Percentiles rank a stretch among this genome's conserved stretches.
Conservation (phyloP, 2,329 filamentous ascomycete genomes). For the Aspergillus terreus region DNA sequence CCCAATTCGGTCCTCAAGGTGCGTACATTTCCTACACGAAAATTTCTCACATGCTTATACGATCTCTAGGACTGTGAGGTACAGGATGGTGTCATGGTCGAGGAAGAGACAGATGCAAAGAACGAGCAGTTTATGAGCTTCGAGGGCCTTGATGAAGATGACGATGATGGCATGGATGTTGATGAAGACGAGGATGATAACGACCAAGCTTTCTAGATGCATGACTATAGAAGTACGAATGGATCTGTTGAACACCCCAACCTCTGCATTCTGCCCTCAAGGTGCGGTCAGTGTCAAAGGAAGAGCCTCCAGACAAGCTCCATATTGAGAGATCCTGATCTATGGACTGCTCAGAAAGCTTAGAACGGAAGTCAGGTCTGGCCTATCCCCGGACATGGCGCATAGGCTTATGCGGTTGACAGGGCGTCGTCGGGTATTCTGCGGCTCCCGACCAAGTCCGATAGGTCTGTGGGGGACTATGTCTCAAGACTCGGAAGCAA, state of each 20-base stretch:
- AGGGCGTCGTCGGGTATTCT: too few relatives aligned
- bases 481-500: too few relatives aligned
- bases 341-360: too few relatives aligned
- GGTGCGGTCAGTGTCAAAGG: not conserved
- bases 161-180: conserved; percentile 30
- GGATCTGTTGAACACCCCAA: not conserved
- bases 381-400: too few relatives aligned
- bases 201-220: not conserved
- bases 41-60: not conserved
- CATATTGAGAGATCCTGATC: too few relatives aligned
- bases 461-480: too few relatives aligned
- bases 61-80: conserved; percentile 69
- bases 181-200: conserved; percentile 16
- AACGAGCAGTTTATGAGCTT: conserved; percentile 60
- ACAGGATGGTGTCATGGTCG: conserved; percentile 76
- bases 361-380: too few relatives aligned
- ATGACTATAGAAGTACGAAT: not conserved
- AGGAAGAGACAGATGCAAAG: conserved; percentile 68
- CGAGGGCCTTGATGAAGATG: conserved; percentile 42
- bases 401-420: too few relatives aligned
- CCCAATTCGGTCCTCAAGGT: conserved; percentile 68
- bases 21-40: not conserved
- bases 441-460: too few relatives aligned
- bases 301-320: not conserved
- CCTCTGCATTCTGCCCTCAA: not conserved